Evolutionary conservation across 306 rosid genomes (phyloP).

Genomic region (Pyrus pyrifolia): DNA sequence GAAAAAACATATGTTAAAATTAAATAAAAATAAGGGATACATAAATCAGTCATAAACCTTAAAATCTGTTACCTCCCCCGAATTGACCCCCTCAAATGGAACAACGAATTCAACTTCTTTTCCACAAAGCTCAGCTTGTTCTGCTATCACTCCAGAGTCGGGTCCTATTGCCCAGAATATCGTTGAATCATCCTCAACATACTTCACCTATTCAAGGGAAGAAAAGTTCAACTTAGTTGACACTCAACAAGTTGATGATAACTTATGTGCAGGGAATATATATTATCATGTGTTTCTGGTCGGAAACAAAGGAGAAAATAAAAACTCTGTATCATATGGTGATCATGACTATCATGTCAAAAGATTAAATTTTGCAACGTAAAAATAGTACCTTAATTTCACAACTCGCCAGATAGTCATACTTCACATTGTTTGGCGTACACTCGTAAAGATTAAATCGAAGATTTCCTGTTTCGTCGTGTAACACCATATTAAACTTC

Average conservation of each 20-base stretch:
- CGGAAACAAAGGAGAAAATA: not conserved
- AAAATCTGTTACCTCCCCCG: conserved; percentile 65
- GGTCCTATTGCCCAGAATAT: conserved; percentile 87
- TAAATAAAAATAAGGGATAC: not conserved
- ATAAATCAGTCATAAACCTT: not conserved
- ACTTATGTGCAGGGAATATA: conserved; percentile 1
- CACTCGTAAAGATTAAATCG: conserved; percentile 73
- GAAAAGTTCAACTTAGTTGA: conserved; percentile 18
- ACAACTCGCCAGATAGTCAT: conserved; percentile 77
- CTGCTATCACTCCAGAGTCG: conserved; percentile 69
- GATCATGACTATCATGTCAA: not conserved
- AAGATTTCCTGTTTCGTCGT: conserved; percentile 62
- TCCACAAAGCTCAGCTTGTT: conserved; percentile 60
- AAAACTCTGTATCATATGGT: not conserved
- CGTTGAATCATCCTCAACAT: conserved; percentile 88
- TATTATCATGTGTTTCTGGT: not conserved
- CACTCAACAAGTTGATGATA: conserved; percentile 4
- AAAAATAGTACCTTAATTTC: conserved; percentile 67
- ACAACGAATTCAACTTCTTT: conserved; percentile 83
- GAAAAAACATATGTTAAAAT: not conserved
- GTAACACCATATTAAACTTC: conserved; percentile 88
- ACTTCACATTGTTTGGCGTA: conserved; percentile 63
- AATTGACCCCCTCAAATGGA: conserved; percentile 77
- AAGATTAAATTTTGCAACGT: not conserved
- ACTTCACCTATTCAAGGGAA: conserved; percentile 54